A percentile compares a stretch with the other conserved stretches of the same genome.
Evolutionary conservation across 495 filamentous ascomycete species (phyloP).

Genomic region (Penicillium waksmanii): DNA sequence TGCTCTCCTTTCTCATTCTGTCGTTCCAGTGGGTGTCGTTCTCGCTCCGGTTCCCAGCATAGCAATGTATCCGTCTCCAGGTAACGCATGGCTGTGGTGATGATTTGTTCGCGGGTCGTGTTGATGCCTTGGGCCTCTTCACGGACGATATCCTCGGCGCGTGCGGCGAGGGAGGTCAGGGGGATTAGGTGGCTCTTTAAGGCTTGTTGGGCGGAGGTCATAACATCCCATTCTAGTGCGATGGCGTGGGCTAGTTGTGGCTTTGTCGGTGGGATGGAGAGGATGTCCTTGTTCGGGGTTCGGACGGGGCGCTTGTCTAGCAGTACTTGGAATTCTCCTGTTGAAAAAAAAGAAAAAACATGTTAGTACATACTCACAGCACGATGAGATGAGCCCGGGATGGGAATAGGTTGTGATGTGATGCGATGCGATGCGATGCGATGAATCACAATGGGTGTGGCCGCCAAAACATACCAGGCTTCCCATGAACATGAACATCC

Average conservation of each 20-base stretch:
- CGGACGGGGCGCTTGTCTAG: slow-evolving; percentile 83
- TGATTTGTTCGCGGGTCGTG: slow-evolving; percentile 59
- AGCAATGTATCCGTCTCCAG: slow-evolving; percentile 92
- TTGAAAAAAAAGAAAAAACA: slow-evolving; percentile 31
- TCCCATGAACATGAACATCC: slow-evolving; percentile 65
- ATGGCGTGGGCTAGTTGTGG: slow-evolving; percentile 82
- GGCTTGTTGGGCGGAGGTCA: slow-evolving; percentile 78
- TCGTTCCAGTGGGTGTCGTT: slow-evolving; percentile 28
- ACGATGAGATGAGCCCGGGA: not conserved
- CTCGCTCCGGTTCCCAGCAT: slow-evolving; percentile 79
- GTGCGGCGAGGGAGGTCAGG: slow-evolving; percentile 79
- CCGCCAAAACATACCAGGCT: slow-evolving; percentile 49
- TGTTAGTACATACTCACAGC: not conserved
- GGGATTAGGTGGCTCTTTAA: slow-evolving; percentile 81
- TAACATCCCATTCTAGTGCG: slow-evolving; percentile 89
- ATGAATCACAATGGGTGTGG: no score
- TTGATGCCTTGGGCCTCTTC: slow-evolving; percentile 59
- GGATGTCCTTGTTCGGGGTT: slow-evolving; percentile 69
- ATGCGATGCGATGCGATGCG: no score
- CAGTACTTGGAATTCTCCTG: slow-evolving; percentile 67
- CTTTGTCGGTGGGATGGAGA: slow-evolving; percentile 74
- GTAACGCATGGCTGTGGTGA: slow-evolving; percentile 75
- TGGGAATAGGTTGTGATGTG: not conserved
- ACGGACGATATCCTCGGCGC: slow-evolving; percentile 75
- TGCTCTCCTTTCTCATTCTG: slow-evolving; percentile 32